Conservation (phyloP, 2,329 filamentous ascomycete species). For the Colletotrichum higginsianum region DNA sequence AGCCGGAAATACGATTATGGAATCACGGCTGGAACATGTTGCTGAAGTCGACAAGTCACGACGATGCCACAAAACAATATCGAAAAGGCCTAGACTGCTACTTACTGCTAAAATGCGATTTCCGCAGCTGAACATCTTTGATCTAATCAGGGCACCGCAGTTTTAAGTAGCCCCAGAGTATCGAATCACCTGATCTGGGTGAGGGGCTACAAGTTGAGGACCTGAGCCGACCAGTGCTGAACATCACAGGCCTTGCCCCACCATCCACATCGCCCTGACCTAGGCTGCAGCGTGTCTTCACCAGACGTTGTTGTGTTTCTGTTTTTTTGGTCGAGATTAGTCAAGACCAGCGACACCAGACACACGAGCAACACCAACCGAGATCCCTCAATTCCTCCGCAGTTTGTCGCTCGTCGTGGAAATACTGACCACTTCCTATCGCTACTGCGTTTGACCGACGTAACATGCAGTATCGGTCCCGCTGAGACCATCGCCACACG, state of each 20-base stretch:
- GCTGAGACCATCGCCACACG: constrained; percentile 7
- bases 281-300: constrained; percentile 25
- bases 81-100: background rate
- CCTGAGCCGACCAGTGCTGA: background rate
- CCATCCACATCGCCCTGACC: constrained; percentile 21
- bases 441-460: background rate
- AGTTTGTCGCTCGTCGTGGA: background rate
- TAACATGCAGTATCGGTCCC: constrained; percentile 24
- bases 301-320: constrained; percentile 2
- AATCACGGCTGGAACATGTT: too few relatives aligned
- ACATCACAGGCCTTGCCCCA: constrained; percentile 34
- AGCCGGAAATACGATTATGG: background rate
- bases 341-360: constrained; percentile 7
- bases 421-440: background rate
- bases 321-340: constrained; percentile 3
- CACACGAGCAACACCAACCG: constrained; percentile 1
- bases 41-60: background rate
- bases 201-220: constrained; percentile 16
- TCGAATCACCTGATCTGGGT: background rate
- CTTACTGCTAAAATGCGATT: background rate
- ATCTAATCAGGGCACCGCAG: constrained; percentile 8
- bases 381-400: background rate
- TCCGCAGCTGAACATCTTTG: background rate
- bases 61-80: background rate
- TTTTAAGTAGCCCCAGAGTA: constrained; percentile 12